Conservation (phyloP, 768 basidiomycete genomes). For the Rhodotorula babjevae region DNA sequence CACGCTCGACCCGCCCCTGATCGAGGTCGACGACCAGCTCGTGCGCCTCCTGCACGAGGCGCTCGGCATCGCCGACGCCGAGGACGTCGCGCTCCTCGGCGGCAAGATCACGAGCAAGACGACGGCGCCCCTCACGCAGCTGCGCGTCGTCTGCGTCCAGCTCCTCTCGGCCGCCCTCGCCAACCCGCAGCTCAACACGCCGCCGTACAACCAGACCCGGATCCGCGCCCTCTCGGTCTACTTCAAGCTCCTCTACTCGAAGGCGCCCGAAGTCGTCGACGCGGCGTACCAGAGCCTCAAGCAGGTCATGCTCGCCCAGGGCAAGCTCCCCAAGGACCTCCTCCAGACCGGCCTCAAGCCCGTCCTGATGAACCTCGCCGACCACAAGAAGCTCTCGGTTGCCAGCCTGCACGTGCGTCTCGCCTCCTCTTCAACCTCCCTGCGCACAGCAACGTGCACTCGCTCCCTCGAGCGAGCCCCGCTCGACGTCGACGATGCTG, state of each 20-base stretch:
- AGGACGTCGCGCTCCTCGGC: constrained; percentile 69
- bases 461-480: too few species aligned
- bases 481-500: too few species aligned
- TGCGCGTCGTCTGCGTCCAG: constrained; percentile 89
- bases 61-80: constrained; percentile 89
- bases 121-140: constrained; percentile 72
- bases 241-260: constrained; percentile 96
- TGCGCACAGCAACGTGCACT: too few species aligned
- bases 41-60: constrained; percentile 87
- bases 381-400: constrained; percentile 87
- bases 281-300: constrained; percentile 89
- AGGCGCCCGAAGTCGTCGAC: constrained; percentile 83
- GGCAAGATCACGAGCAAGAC: constrained; percentile 73
- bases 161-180: constrained; percentile 91
- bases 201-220: constrained; percentile 73
- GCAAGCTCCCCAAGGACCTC: constrained; percentile 86
- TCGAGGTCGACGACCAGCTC: constrained; percentile 87
- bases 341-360: constrained; percentile 91
- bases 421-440: too few species aligned
- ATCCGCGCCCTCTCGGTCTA: constrained; percentile 85
- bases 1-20: constrained; percentile 77
- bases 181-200: constrained; percentile 79
- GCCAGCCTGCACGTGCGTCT: constrained; percentile 57
- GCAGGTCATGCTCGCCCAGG: constrained; percentile 81
- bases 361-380: constrained; percentile 94